These are phyloP conservation scores for Dissophora ornata DNA, from an alignment of 192 early-diverging fungal species.

Conservation along the genomic window DNA sequence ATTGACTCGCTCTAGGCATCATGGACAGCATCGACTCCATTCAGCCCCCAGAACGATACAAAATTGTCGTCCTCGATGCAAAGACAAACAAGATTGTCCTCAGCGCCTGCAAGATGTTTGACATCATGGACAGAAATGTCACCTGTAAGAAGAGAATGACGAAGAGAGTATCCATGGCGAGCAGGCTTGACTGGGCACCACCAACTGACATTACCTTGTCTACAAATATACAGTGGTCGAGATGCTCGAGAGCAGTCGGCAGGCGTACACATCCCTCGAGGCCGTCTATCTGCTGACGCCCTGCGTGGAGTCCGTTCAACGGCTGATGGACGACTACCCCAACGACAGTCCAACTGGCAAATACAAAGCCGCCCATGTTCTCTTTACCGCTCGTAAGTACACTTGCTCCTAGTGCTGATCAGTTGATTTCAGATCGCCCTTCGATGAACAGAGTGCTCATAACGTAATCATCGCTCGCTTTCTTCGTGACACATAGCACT, in stretches of 20 bases:
- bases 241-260: constrained; percentile 66
- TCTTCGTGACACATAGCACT: constrained; percentile 58
- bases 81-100: constrained; percentile 78
- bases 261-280: constrained; percentile 68
- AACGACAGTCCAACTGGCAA: constrained; percentile 57
- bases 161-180: no score
- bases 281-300: constrained; percentile 73
- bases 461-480: neutral
- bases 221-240: constrained; percentile 67
- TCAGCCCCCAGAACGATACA: constrained; percentile 80
- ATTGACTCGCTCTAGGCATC: constrained; percentile 53
- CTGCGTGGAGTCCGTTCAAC: constrained; percentile 67
- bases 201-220: neutral
- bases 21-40: constrained; percentile 82
- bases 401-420: neutral
- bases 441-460: no score
- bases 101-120: constrained; percentile 80
- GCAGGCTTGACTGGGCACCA: no score
- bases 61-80: constrained; percentile 85
- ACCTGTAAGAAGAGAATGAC: constrained; percentile 60
- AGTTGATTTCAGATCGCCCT: no score
- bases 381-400: constrained; percentile 66
- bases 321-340: constrained; percentile 70
- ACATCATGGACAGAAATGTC: constrained; percentile 72
- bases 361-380: constrained; percentile 71